Conservation (phyloP, 1,284 basidiomycete species). For the Ustilago lituana region DNA sequence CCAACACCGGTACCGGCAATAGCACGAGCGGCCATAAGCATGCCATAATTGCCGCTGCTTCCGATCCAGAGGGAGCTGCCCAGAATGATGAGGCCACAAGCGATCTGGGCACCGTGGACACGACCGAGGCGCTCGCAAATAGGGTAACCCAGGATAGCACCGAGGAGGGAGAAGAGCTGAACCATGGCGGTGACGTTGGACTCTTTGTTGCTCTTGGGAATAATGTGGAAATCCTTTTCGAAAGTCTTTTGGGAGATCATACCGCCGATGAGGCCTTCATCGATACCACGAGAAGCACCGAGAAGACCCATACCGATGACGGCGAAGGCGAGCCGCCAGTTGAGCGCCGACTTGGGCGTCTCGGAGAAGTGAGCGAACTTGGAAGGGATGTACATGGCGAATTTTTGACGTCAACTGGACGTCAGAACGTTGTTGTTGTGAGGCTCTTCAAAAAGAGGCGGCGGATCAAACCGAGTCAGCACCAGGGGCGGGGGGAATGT, state of each 20-base stretch:
- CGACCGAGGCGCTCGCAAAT: conserved; percentile 37
- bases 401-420: too few species aligned
- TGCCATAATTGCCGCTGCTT: conserved; percentile 29
- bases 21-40: conserved; percentile 33
- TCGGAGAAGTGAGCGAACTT: conserved; percentile 43
- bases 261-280: conserved; percentile 45
- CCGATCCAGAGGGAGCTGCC: conserved; percentile 36
- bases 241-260: conserved; percentile 46
- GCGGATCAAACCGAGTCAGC: conserved; percentile 20
- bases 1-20: conserved; percentile 40
- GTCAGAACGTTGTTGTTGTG: neutral
- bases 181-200: conserved; percentile 50
- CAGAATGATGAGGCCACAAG: conserved; percentile 33
- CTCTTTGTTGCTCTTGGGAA: conserved; percentile 31
- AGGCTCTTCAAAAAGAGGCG: neutral
- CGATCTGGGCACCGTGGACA: conserved; percentile 36
- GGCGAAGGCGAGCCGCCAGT: conserved; percentile 43
- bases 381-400: conserved; percentile 38
- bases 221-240: conserved; percentile 33
- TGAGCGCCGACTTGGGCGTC: conserved; percentile 46
- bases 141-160: conserved; percentile 42
- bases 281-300: conserved; percentile 48
- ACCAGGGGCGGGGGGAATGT: neutral
- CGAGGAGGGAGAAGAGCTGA: conserved; percentile 45
- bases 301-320: conserved; percentile 44